A percentile compares a stretch with the other conserved stretches of the same genome.
phyloP scores from a whole-genome alignment of 352 stramenopile genomes.

The Phytophthora melonis region DNA sequence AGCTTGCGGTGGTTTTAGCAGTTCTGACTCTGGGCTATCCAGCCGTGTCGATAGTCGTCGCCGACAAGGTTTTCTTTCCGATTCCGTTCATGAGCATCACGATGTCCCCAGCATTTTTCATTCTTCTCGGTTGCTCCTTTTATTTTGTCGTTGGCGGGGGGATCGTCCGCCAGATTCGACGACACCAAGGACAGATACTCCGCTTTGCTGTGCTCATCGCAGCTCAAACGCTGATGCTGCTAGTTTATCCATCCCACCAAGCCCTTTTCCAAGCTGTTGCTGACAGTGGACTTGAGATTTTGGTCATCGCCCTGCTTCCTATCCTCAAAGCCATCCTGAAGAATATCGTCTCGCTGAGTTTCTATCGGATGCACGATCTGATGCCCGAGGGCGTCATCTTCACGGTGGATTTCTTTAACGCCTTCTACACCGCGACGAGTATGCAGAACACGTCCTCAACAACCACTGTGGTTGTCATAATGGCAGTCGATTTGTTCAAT shows the following conservation, averaged over 20 bases:
- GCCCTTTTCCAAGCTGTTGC: constrained; percentile 17
- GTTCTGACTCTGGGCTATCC: neutral
- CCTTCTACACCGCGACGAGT: constrained; percentile 29
- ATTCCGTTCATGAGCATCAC: constrained; percentile 30
- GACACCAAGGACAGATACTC: constrained; percentile 8
- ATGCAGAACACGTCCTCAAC: constrained; percentile 28
- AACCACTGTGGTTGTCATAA: constrained; percentile 2
- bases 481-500: constrained; percentile 2
- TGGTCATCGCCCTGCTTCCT: constrained; percentile 15
- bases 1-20: constrained; percentile 8
- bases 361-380: constrained; percentile 20
- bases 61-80: constrained; percentile 13
- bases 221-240: constrained; percentile 5
- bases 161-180: constrained; percentile 3
- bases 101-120: constrained; percentile 2
- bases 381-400: constrained; percentile 34
- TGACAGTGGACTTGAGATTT: constrained; percentile 10
- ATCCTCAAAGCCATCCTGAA: constrained; percentile 22
- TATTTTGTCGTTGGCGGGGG: neutral
- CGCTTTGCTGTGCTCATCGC: constrained; percentile 11
- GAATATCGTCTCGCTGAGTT: constrained; percentile 17
- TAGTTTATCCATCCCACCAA: constrained; percentile 31
- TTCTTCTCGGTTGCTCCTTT: neutral
- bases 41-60: neutral
- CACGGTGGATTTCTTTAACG: constrained; percentile 33